Evolutionary conservation across 176 grass and related monocot genomes (phyloP), one percentile per base, ranked within the genome.

Genomic region (Bolboschoenus planiculmis): DNA sequence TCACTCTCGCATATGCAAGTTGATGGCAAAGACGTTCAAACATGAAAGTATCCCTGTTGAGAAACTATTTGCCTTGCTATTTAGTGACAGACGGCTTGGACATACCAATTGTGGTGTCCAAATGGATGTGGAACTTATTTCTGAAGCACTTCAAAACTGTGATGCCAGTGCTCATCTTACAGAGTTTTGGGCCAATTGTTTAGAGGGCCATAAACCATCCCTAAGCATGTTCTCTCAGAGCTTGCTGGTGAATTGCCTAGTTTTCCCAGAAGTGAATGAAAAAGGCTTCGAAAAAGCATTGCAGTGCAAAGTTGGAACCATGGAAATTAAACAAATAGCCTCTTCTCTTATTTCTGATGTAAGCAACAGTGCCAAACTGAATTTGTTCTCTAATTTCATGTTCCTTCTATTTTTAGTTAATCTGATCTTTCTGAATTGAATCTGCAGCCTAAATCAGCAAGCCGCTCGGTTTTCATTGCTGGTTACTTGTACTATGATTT

Each of bases 401-500:
- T 72, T 39, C 10, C 20, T 31, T 51, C 29, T 31, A 31, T 43
- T 39, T 86, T 66, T 62, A 7, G n/a, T 23, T 70, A 77, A 68
- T 75, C 73, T 66, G 23, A 85, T 78, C 20, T 36, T 93, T 56
- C 24, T 90, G 53, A 73, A 68, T 82, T 54, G 54, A 65, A 86
- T 79, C 58, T 91, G 59, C 81, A 98, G 95, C 83, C 81, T 84
- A 58, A 84, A 63, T 79, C 62, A 15, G 56, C 43, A 85, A 83
- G 79, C 55, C 88, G 87, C 7, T 90, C 94, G 24, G 68, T 27
- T 16, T 98, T 90, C 86, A 10, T 93, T 80, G 95, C 89, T 91
- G 60, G 90, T 7, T 87, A 67, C 85, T 57, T 94, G 21, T 98
- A 98, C 83, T 91, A 93, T 63, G 92, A 93, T 90, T 90, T 95